Evolutionary conservation across 1,139 yeast species (phyloP), one percentile per base, ranked within the genome.

Genomic region (Suhomyces taliae): DNA sequence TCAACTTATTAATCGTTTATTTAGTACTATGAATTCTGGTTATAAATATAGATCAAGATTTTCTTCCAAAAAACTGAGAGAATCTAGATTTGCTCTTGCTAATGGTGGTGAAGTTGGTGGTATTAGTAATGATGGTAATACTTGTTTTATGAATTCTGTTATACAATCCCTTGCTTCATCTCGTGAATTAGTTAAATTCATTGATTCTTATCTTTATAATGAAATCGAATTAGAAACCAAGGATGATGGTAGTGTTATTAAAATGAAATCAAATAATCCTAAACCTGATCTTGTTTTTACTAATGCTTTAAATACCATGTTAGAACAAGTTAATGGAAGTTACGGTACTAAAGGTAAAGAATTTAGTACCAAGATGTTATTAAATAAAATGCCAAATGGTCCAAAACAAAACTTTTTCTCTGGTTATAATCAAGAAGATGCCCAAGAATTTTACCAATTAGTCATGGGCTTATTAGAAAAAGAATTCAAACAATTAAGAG

Each of bases 101-200:
- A 73, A 74, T 53, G 93, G 93, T 50, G 91, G 91, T 4, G 81
- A 79, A 52, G 78, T 89, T 35, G 97, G 96, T 27, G 97, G 97
- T 1, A 73, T 90, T 38, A 78, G 82, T 52, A 90, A 90, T 64
- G 97, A 90, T 54, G 97, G 97, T 11, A 90, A 90, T 60, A 89
- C 96, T 0, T 90, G 97, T 64, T 90, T 90, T 58, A 90, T 90
- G 95, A 90, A 90, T 65, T 83, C 90, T 19, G 96, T 90, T 1
- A 70, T 90, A 35, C 97, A 90, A 65, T 79, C 90, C 11, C 70
- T 90, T 53, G 91, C 96, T 0, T 85, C 95, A 0, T 85, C 95
- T 1, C 74, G 78, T 34, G 81, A 84, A 43, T 69, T 90, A 32
- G 55, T 76, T 34, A 70, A 72, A 31, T 88, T 86, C 58, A 71